Base-by-base conservation (phyloP, 345 rosid species). In the Boechera divaricarpa region DNA sequence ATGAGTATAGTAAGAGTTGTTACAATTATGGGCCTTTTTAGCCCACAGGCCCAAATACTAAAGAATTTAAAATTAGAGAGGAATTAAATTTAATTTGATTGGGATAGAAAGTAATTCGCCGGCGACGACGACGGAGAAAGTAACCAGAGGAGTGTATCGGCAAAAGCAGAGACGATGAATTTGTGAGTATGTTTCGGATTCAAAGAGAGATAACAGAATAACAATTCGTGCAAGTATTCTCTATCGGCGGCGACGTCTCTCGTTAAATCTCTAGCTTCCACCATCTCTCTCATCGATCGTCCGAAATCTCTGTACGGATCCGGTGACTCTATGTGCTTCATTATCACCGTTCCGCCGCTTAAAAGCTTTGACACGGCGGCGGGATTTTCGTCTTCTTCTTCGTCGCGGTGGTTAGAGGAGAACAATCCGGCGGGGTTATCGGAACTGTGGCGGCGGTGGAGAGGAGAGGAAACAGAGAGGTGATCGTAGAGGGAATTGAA, bases 251-350 rank as follows among this genome's bases (percentile, higher is more conserved):
- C 78, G 63, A 81, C 85, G 73, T 90, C 91, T 29, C 47, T 72
- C 7, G 7, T 59, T 13, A 68, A 10, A 51, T 82, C 83, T 75
- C 92, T 86, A 4, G 97, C 92, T 75, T 90, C 94, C 1, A 94
- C 85, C 98, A 94, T 94, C 77, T 90, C 98, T 56, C 79, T 84
- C 98, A 92, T 94, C 52, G 98, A 94, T n/a, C 63, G n/a, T 36
- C 85, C 83, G 49, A 94, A 94, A 70, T 94, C 98, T 8, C 54
- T 56, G 80, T 87, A 87, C 18, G 97, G 98, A 74, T 92, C 92
- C 41, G 89, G 86, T 1, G 98, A 92, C 2, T 79, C 78, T 16
- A 79, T 75, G 70, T 73, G 87, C 44, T 86, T 92, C 79, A 65
- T 84, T 5, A 89, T 82, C 21, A 89, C 93, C 52, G 78, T 81